Evolutionary conservation across 1,284 basidiomycete species (phyloP), one percentile per base, ranked within the genome.

Genomic region (Singerocomus rubriflavus): DNA sequence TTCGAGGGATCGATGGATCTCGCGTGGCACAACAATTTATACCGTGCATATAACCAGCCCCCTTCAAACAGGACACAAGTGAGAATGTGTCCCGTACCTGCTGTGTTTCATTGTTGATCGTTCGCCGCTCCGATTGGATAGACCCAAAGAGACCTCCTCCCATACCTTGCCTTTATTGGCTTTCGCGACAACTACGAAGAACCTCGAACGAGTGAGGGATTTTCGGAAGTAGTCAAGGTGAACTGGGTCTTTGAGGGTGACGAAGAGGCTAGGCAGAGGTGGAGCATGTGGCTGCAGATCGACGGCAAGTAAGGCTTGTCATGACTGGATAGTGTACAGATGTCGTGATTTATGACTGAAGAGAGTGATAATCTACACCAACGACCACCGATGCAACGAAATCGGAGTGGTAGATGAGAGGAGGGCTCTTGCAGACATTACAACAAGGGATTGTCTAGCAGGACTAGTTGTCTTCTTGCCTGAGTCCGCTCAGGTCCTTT

Each of bases 1-100:
- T 96, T 96, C 59, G 73, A 80, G 10, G 84, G 83, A 36, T 80
- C 85, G 2, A 59, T 81, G 25, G 87, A 91, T 44, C 75, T 96
- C 4, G 90, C 91, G 4, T 89, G 85, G 82, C 93, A 96, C 66
- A 95, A 95, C 64, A 94, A 94, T 61, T 67, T 92, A 4, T 95
- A 94, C 64, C 81, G 93, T 29, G 82, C 89, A 31, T 85, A 77
- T 60, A 79, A 78, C 54, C 68, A 78, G 33, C 79, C 81, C 0
- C 63, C 76, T 3, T 74, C 73, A 11, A 63, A 67, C n/a, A 63
- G 61, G 2, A 59, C 58, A 40, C 71, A 74, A 60, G 79, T 78
- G 48, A 60, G 70, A 51, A 6, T 16, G 50, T 13, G 5, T 52
- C 34, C 1, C 36, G 26, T 44, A 29, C 48, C 26, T 34, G 40